Percentiles rank a stretch among this genome's conserved stretches.
Conservation (phyloP, 192 early-diverging fungal genomes). For the Mycoemilia scoparia region DNA sequence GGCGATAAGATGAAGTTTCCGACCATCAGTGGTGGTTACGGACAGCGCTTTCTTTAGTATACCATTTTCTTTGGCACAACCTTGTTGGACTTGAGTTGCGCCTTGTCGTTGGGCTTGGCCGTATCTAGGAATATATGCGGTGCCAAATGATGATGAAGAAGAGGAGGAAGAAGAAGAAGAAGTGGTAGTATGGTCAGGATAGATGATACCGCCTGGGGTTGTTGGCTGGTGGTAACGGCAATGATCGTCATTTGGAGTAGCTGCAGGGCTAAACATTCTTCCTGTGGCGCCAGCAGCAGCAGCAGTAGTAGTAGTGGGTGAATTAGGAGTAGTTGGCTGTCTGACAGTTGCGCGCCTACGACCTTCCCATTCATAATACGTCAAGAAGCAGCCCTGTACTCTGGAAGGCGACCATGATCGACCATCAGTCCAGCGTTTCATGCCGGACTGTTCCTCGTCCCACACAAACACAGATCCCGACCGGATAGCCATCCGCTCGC, state of each 20-base stretch:
- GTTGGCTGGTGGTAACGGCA: constrained; percentile 15
- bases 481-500: constrained; percentile 57
- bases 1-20: constrained; percentile 72
- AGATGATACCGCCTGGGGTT: constrained; percentile 16
- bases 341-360: constrained; percentile 33
- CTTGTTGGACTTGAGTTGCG: constrained; percentile 28
- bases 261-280: no score
- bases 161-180: background rate
- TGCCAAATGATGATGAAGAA: constrained; percentile 4
- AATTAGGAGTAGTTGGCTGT: constrained; percentile 22
- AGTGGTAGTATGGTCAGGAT: constrained; percentile 3
- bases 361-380: constrained; percentile 69
- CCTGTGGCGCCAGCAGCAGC: no score
- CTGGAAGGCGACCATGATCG: constrained; percentile 75
- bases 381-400: constrained; percentile 73
- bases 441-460: constrained; percentile 80
- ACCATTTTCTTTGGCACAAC: constrained; percentile 52
- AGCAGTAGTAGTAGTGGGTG: no score
- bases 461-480: constrained; percentile 82
- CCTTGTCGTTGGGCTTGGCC: constrained; percentile 30
- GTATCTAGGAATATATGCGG: constrained; percentile 34
- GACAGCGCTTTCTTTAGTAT: constrained; percentile 79
- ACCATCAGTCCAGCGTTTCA: constrained; percentile 87
- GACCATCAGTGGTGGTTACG: constrained; percentile 59
- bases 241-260: no score